Base-by-base conservation (phyloP, 176 grass and related monocot species). In the Phragmites australis region DNA sequence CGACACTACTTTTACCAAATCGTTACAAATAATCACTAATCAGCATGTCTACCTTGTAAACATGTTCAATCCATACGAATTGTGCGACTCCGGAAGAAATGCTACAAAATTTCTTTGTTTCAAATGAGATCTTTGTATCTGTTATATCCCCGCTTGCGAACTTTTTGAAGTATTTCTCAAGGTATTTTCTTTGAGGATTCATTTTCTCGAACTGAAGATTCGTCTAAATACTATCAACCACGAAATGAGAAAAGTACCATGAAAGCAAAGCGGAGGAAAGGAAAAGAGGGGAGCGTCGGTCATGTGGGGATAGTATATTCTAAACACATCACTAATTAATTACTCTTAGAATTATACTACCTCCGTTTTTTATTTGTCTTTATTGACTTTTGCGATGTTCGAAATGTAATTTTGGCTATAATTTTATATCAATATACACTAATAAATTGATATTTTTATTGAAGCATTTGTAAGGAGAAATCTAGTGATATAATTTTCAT, bases 281-380 rank as follows among this genome's bases (percentile, higher is more conserved):
- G 1, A 51, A 25, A 18, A 44, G 42, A 27, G n/a, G 62, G 62
- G 76, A 88, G 75, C 79, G 76, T 89, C 81, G 81, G 76, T 9
- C 61, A 80, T 88, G 75, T 65, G 80, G 47, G 44, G 64, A 70
- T 9, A 56, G 79, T 87, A 66, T 47, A 67, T 68, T 48, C 81
- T 74, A 74, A 78, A 9, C 62, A 43, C 22, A 47, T 62, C 68
- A 61, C 52, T 32, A 44, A 45, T 29, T 26, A 66, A 54, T 41
- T 48, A 13, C 23, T 19, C 23, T 19, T 40, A 40, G 13, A 83
- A 74, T 31, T 58, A 59, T 32, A 32, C 34, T 37, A 37, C n/a
- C n/a, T n/a, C n/a, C n/a, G n/a, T n/a, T n/a, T n/a, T n/a, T n/a
- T n/a, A n/a, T n/a, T n/a, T n/a, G n/a, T n/a, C n/a, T n/a, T n/a